Evolutionary conservation across 78 protist genomes (phyloP).

Genomic region (Dictyostelium firmibasis): DNA sequence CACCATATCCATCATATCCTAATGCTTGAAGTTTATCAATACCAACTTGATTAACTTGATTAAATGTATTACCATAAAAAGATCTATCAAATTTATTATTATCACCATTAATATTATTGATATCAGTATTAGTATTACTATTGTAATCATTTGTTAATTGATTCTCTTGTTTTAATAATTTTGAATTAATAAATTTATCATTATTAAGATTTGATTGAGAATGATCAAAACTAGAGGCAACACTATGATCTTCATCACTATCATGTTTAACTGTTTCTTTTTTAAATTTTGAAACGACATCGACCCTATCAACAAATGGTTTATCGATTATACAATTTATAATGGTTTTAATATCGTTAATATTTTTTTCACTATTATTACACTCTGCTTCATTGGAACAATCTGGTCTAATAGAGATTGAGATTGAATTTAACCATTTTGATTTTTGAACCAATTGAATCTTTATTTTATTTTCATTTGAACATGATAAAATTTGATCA

Average conservation of each 20-base stretch:
- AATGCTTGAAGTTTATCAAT: neutral
- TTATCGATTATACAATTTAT: conserved; percentile 22
- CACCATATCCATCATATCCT: conserved; percentile 59
- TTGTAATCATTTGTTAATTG: neutral
- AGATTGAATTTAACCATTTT: conserved; percentile 63
- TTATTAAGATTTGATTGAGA: neutral
- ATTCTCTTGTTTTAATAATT: neutral
- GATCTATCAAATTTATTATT: neutral
- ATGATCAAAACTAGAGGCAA: too few species aligned
- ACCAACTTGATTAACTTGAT: conserved; percentile 12
- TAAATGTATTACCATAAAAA: conserved; percentile 36
- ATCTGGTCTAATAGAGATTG: conserved; percentile 6
- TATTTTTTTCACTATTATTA: neutral
- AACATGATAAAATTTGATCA: neutral
- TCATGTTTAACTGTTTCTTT: neutral
- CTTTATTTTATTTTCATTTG: neutral
- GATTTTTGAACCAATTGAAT: neutral
- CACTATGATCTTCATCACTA: neutral
- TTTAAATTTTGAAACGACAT: conserved; percentile 14
- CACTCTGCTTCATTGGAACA: neutral
- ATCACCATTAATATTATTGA: neutral
- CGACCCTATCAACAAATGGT: conserved; percentile 29
- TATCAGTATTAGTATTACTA: too few species aligned
- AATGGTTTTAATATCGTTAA: neutral
- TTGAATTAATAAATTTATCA: neutral